Percentiles rank a stretch among this genome's conserved stretches.
phyloP scores from a whole-genome alignment of 305 asterid species.

The Fraxinus xanthoxyloides region DNA sequence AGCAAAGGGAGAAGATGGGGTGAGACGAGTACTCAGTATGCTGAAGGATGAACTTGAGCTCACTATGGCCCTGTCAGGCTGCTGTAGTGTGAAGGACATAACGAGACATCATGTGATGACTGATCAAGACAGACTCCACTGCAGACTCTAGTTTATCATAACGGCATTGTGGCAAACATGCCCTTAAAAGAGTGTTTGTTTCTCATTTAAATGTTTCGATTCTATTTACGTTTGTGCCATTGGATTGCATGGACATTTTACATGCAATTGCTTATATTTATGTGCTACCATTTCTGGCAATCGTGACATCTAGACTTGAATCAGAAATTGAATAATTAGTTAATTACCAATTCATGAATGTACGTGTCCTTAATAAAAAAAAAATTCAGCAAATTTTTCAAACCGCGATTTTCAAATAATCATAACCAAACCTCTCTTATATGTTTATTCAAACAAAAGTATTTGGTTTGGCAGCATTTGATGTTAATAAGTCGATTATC shows the following conservation, averaged over 20 bases:
- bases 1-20: conserved; percentile 52
- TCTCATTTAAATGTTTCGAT: not conserved
- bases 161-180: not conserved
- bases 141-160: conserved; percentile 35
- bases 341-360: not conserved
- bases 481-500: not conserved
- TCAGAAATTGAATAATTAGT: not conserved
- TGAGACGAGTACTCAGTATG: conserved; percentile 47
- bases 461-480: not conserved
- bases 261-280: not conserved
- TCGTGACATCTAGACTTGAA: not conserved
- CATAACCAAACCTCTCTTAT: not conserved
- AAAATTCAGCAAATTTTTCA: not conserved
- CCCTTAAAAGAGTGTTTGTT: not conserved
- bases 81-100: conserved; percentile 48
- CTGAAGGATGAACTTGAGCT: conserved; percentile 60
- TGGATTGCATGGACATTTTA: not conserved
- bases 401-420: not conserved
- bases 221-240: not conserved
- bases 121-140: conserved; percentile 25
- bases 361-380: not conserved
- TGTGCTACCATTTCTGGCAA: not conserved
- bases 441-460: not conserved
- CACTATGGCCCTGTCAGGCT: conserved; percentile 64
- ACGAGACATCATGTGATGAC: conserved; percentile 49